A percentile compares a stretch with the other conserved stretches of the same genome.
Conservation (phyloP, 2,329 filamentous ascomycete species). For the Botrytis paeoniae region DNA sequence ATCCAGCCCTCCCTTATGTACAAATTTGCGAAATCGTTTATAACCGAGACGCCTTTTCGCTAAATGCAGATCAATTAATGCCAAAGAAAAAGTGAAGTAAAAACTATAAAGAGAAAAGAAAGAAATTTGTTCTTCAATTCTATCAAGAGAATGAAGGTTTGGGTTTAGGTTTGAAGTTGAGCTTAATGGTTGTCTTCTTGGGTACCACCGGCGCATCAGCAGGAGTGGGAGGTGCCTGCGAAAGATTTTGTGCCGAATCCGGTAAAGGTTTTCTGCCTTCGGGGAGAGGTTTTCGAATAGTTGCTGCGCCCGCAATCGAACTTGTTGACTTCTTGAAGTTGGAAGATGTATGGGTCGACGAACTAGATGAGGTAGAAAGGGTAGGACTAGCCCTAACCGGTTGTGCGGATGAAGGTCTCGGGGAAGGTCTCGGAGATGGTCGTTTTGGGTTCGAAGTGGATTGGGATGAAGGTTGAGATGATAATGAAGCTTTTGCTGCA, state of each 20-base stretch:
- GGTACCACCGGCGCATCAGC: background rate
- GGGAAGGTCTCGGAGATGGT: constrained; percentile 20
- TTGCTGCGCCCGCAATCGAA: background rate
- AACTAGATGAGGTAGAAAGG: constrained; percentile 22
- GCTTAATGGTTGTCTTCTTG: constrained; percentile 16
- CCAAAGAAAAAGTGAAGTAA: background rate
- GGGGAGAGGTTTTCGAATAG: constrained; percentile 26
- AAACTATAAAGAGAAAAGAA: background rate
- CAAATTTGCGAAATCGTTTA: constrained; percentile 13
- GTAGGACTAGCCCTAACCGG: constrained; percentile 21
- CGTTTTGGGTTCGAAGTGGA: constrained; percentile 8
- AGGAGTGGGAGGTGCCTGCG: background rate
- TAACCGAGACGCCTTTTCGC: constrained; percentile 30
- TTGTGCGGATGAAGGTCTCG: constrained; percentile 25
- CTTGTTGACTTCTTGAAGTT: background rate
- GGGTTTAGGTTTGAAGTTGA: constrained; percentile 23
- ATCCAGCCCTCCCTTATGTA: background rate
- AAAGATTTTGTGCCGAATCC: constrained; percentile 9
- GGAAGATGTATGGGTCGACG: constrained; percentile 14
- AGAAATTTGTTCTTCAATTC: background rate
- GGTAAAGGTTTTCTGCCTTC: constrained; percentile 25
- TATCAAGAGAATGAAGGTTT: constrained; percentile 11
- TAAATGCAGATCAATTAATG: constrained; percentile 29
- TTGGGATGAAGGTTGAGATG: constrained; percentile 17
- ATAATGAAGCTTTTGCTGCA: constrained; percentile 1